Conservation (phyloP, 139 green algal species). For the Parachlorella kessleri region DNA sequence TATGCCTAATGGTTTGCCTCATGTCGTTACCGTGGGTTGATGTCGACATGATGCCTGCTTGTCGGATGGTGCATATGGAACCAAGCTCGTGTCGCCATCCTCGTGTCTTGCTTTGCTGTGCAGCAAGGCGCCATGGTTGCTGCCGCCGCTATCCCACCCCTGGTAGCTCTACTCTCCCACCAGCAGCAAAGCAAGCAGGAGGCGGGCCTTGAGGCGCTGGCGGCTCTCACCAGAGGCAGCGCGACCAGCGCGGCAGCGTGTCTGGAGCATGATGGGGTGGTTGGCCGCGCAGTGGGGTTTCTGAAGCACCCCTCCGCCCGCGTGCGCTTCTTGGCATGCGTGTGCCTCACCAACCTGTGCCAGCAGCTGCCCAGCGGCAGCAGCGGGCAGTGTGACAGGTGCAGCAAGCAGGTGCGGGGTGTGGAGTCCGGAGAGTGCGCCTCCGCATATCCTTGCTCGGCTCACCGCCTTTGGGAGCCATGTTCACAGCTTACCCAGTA, state of each 20-base stretch:
- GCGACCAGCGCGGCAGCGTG: slow-evolving; percentile 15
- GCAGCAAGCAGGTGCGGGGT: background rate
- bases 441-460: background rate
- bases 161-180: slow-evolving; percentile 44
- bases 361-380: background rate
- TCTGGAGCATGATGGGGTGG: slow-evolving; percentile 13
- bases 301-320: slow-evolving; percentile 39
- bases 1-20: no score
- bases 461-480: background rate
- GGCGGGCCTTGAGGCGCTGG: slow-evolving; percentile 59
- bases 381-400: background rate
- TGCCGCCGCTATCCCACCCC: slow-evolving; percentile 25
- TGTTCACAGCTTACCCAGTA: background rate
- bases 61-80: no score
- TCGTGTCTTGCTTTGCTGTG: background rate
- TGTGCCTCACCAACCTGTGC: slow-evolving; percentile 56
- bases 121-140: slow-evolving; percentile 28
- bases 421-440: background rate
- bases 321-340: slow-evolving; percentile 50
- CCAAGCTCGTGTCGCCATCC: no score
- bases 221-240: slow-evolving; percentile 55
- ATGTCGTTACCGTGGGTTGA: no score
- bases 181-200: slow-evolving; percentile 33
- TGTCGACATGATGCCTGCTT: no score
- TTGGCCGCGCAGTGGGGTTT: slow-evolving; percentile 24